These are phyloP conservation scores for Isochrysis galbana DNA, from an alignment of 78 protist genomes.

Conservation along the genomic window DNA sequence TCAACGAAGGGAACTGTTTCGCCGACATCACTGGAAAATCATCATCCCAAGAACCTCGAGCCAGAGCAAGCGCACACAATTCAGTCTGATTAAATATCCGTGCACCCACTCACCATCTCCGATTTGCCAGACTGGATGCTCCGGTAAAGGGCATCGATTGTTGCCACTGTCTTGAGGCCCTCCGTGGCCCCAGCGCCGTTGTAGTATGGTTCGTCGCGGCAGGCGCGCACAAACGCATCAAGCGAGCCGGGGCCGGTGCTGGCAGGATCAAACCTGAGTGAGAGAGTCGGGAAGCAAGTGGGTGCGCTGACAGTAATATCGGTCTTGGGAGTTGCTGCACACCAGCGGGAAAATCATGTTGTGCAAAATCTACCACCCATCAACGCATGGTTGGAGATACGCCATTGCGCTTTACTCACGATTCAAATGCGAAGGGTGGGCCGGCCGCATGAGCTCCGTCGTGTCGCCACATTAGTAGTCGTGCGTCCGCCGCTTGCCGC, in stretches of 20 bases:
- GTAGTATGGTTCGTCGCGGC: not conserved
- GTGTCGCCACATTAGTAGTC: not conserved
- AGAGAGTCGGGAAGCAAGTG: too few relatives aligned
- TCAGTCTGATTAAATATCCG: too few relatives aligned
- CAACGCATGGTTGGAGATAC: too few relatives aligned
- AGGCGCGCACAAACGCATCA: not conserved
- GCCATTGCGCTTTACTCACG: too few relatives aligned
- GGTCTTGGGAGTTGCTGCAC: too few relatives aligned
- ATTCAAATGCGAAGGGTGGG: not conserved
- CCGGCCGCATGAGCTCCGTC: not conserved
- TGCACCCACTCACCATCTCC: not conserved
- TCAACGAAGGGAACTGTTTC: too few relatives aligned
- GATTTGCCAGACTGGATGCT: not conserved
- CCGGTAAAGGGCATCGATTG: constrained; percentile 19
- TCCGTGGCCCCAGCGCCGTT: not conserved
- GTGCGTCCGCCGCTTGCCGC: not conserved
- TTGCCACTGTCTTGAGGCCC: not conserved
- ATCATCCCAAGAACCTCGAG: too few relatives aligned
- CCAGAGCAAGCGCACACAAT: too few relatives aligned
- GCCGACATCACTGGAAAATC: too few relatives aligned
- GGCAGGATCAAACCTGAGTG: not conserved
- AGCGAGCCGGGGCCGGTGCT: not conserved
- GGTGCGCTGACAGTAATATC: too few relatives aligned
- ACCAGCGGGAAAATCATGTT: too few relatives aligned
- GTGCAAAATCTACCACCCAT: too few relatives aligned